phyloP scores from a whole-genome alignment of 2,329 filamentous ascomycete genomes.

The Pseudopyrenochaeta lycopersici region DNA sequence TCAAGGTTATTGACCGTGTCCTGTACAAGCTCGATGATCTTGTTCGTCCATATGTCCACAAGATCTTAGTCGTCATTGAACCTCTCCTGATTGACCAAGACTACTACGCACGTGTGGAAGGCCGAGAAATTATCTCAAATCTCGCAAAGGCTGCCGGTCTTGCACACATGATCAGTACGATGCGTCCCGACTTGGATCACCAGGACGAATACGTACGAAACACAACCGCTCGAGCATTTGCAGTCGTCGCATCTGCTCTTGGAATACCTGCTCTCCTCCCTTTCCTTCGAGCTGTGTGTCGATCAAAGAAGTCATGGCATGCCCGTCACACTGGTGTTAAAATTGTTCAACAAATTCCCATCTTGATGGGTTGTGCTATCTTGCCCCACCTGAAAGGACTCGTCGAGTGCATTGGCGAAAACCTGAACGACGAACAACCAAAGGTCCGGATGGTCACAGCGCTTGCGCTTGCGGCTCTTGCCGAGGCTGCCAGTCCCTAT shows the following conservation, averaged over 20 bases:
- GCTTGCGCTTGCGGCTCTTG: conserved; percentile 91
- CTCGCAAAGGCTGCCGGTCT: conserved; percentile 95
- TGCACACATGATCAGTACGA: conserved; percentile 98
- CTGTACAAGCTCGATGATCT: conserved; percentile 98
- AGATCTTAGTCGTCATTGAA: conserved; percentile 98
- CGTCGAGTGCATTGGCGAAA: conserved; percentile 95
- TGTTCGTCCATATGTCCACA: conserved; percentile 95
- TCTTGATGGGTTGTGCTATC: conserved; percentile 97
- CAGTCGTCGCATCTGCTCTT: conserved; percentile 93
- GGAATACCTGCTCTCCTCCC: conserved; percentile 95
- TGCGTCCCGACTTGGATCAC: conserved; percentile 98
- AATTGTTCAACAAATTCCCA: conserved; percentile 98
- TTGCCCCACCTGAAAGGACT: conserved; percentile 94
- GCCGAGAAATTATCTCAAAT: conserved; percentile 98
- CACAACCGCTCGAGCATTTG: conserved; percentile 95
- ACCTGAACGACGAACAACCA: conserved; percentile 96
- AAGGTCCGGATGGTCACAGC: conserved; percentile 97
- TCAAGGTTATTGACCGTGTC: conserved; percentile 98
- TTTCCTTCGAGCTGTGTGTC: conserved; percentile 93
- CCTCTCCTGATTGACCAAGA: conserved; percentile 99
- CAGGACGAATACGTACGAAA: conserved; percentile 98
- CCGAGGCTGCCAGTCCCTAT: conserved; percentile 96
- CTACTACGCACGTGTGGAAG: conserved; percentile 98
- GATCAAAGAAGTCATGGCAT: conserved; percentile 99
- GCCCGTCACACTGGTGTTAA: conserved; percentile 98